Base-by-base conservation (phyloP, 2,329 filamentous ascomycete species). In the Colletotrichum lentis region DNA sequence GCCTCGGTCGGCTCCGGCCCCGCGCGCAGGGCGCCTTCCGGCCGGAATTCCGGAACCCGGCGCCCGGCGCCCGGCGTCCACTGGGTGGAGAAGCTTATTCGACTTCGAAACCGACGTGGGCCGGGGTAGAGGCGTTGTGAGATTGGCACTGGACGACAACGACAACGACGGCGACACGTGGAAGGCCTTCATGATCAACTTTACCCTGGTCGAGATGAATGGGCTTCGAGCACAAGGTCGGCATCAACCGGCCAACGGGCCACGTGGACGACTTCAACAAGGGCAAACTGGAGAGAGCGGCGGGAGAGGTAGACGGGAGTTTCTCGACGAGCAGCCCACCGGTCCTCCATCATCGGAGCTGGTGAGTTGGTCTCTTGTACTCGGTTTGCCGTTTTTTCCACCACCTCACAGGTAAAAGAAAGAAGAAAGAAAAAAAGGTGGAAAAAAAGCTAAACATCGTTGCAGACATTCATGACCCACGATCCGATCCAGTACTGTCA, bases 151-250 rank as follows among this genome's bases (percentile, higher is more conserved):
- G 12, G 64, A 69, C 12, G 27, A 7, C 27, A 7, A 10, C 1
- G 27, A 31, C 27, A 7, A 7, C 27, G 27, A 31, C 27, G 64
- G 59, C 10, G 54, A 41, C 8, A 43, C 66, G 2, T 91, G 88
- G 88, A 89, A 88, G 73, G 84, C 87, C 0, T 90, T 86, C 70
- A 89, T 87, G 1, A 72, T 92, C 0, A 91, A 87, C 73, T 91
- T 90, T 0, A 80, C 82, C 0, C 77, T 92, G 5, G 73, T 81
- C 1, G 82, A 85, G 44, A 70, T 92, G 5, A 84, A 80, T n/a
- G 4, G 86, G 83, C 0, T 77, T 83, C 58, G 84, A 88, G 67
- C 87, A 91, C 74, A 70, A 72, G 0, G 74, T 81, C 1, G 80
- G 82, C 1, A 73, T 72, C 1, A 80, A 80, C 4, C 80, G 90